Evolutionary conservation across 129 eudicot species (phyloP), one percentile per base, ranked within the genome.

Genomic region (Arctium lappa): DNA sequence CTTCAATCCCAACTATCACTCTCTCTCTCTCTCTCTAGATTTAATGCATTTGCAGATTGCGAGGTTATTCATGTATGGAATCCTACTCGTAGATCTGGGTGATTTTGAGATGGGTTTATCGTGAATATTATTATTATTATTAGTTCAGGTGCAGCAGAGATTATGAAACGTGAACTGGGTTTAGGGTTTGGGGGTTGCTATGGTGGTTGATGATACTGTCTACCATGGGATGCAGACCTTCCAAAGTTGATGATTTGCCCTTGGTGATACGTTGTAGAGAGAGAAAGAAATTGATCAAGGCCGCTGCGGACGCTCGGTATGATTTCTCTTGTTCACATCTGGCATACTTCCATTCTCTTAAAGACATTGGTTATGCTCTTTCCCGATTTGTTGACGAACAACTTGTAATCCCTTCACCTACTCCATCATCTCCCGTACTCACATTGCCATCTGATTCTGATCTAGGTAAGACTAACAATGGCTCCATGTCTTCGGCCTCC

Each of bases 371-470:
- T 29, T 92, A 91, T 2, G 93, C 97, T 0, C 88, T 95, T 22
- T 78, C 92, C 42, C 80, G 92, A 9, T 95, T 93, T 78, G 99
- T 93, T 6, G 98, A 95, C 66, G 95, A 95, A 36, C 98, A 95
- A 86, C 87, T 95, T 32, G 77, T 91, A 0, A 65, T 81, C 72
- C 80, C 89, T 16, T 81, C 97, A 0, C 79, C 96, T 0, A 72
- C 92, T 46, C 84, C 91, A 12, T 83, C 87, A 5, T 87, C 94
- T 8, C 97, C 97, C 48, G 91, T 88, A 1, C 87, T 92, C 44
- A 92, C 91, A 76, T 85, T 93, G 87, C 97, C 93, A 7, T 89
- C 50, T 22, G 27, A 22, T 22, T 44, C 94, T 37, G 91, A 84
- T 44, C 77, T 79, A 74, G 89, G 86, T 39, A 89, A 91, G 36